Evolutionary conservation across 2,329 filamentous ascomycete genomes (phyloP).

Genomic region (Boeremia exigua): DNA sequence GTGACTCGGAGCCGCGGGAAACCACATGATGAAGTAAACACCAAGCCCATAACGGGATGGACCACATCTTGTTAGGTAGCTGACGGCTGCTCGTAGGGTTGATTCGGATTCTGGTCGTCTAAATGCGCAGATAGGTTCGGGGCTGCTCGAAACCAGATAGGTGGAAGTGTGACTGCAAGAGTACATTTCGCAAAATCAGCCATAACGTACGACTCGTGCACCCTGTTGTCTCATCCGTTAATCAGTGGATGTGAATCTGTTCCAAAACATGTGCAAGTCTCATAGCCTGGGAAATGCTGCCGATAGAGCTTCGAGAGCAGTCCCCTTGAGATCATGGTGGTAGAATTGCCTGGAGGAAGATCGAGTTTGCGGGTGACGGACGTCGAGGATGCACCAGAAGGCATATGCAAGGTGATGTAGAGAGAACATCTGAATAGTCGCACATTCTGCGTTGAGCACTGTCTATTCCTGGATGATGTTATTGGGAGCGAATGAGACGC

Average conservation of each 20-base stretch:
- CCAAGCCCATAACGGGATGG: not conserved
- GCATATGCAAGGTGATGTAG: not conserved
- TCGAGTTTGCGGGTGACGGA: not conserved
- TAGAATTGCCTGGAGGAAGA: not conserved
- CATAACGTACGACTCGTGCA: not conserved
- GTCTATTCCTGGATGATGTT: not conserved
- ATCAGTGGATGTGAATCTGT: not conserved
- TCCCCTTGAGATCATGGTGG: not conserved
- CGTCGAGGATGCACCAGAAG: not conserved
- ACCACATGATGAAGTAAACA: not conserved
- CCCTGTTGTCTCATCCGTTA: not conserved
- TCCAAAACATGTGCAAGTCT: not conserved
- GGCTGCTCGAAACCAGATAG: not conserved
- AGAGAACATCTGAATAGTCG: not conserved
- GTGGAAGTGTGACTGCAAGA: not conserved
- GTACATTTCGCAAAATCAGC: not conserved
- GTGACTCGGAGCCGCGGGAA: not conserved
- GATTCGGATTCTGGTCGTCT: not conserved
- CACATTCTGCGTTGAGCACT: not conserved
- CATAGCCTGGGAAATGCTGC: not conserved
- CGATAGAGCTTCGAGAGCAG: not conserved
- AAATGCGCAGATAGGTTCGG: not conserved
- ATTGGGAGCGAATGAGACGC: conserved; percentile 1
- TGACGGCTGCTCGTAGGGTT: not conserved
- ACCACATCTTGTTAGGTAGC: not conserved